Evolutionary conservation across 495 filamentous ascomycete genomes (phyloP).

Genomic region (Chaetomium fimeti): DNA sequence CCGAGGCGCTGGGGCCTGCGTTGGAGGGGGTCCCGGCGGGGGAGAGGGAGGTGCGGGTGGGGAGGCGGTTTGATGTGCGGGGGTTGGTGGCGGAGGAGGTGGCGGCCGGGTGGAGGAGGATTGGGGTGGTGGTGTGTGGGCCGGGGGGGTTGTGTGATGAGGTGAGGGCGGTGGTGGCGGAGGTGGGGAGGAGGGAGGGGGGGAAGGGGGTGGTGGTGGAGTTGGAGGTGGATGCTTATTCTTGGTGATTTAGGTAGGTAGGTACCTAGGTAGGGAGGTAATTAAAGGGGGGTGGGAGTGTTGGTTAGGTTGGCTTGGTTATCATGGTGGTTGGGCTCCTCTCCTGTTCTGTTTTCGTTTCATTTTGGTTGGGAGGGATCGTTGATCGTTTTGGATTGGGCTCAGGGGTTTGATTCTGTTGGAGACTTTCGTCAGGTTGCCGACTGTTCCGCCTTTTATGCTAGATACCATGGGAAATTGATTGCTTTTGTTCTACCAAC

Average conservation of each 20-base stretch:
- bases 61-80: slow-evolving; percentile 1
- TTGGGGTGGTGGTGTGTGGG: slow-evolving; percentile 5
- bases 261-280: too few relatives aligned
- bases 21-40: neutral
- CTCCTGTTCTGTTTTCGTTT: too few relatives aligned
- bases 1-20: neutral
- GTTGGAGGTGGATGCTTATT: slow-evolving; percentile 12
- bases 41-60: slow-evolving; percentile 6
- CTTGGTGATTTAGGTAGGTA: neutral
- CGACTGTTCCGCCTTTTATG: too few relatives aligned
- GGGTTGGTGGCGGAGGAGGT: slow-evolving; percentile 2
- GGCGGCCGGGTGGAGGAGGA: neutral
- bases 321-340: neutral
- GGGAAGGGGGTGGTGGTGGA: neutral
- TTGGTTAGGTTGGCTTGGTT: too few relatives aligned
- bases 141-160: slow-evolving; percentile 6
- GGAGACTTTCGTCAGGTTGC: too few relatives aligned
- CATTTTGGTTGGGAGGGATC: too few relatives aligned
- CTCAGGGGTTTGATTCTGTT: too few relatives aligned
- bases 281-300: too few relatives aligned
- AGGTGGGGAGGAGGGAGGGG: neutral
- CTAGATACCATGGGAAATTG: too few relatives aligned
- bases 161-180: slow-evolving; percentile 1
- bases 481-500: too few relatives aligned
- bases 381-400: too few relatives aligned